Evolutionary conservation across 495 filamentous ascomycete genomes (phyloP), one percentile per base, ranked within the genome.

Genomic region (Darksidea phi): DNA sequence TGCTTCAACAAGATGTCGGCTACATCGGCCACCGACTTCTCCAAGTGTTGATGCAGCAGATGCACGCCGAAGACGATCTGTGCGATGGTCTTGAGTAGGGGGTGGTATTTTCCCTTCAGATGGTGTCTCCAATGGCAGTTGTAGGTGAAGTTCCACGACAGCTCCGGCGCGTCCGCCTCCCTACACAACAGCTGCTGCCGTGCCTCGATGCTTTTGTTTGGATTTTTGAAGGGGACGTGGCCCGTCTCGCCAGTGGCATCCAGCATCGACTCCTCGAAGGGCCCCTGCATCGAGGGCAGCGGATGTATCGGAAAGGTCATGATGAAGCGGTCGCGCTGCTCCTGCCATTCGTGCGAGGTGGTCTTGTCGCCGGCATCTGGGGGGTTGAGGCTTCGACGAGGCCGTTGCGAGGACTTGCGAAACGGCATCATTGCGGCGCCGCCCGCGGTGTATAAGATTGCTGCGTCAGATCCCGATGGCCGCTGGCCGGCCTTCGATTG

Each of bases 1-100:
- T 98, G 94, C 18, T 79, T 84, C 70, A 96, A 90, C 46, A 98
- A 82, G 48, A 97, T 97, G 46, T 82, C 85, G 64, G 96, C 84
- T 15, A 97, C 93, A 61, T 91, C 85, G 17, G 83, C 79, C 41
- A 97, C 87, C 57, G 89, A 92, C 73, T 90, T 96, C 17, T 94
- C 93, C 62, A 95, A 82, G 48, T 84, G 83, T 66, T 92, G 86
- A 34, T 93, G 85, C 32, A 98, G 77, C 12, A 98, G 80, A 74
- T 97, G 89, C 28, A 97, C 84, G 25, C 95, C 94, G 71, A 97
- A 98, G 0, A 88, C 86, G 67, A 97, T 92, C 70, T 98, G 94
- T 7, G 94, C 86, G 68, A 92, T 82, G 51, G 97, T 79, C 75
- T 96, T 95, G 81, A 86, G 87, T 38, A 98, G 77, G 57, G 92